Base-by-base conservation (phyloP, 805 yeast genomes). In the Kockiozyma suomiensis region DNA sequence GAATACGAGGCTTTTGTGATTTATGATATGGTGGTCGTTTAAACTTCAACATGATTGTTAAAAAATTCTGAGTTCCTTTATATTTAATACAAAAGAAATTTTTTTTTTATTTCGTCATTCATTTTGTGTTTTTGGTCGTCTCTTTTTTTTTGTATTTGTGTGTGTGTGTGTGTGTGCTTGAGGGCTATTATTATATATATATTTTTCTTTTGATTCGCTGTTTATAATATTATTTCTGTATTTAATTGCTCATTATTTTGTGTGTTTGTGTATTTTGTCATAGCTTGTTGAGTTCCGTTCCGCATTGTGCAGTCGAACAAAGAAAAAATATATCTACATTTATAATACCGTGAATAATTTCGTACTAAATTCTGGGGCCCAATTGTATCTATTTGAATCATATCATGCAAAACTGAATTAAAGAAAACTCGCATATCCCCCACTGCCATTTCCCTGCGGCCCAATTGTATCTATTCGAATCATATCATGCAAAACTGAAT, bases 1-100 rank as follows among this genome's bases (percentile, higher is more conserved):
- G 97, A 93, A 59, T 93, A 93, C 74, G 97, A 93, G 76, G 98
- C 98, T 54, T 94, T 94, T 76, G 99, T 93, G 54, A 75, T 94
- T 67, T 93, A 90, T 74, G 82, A 81, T 51, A 75, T 84, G 45
- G 80, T 59, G 35, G 15, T 3, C 10, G 12, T n/a, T 23, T 32
- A 21, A 19, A 8, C 25, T 26, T 17, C 5, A 5, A 7, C 19
- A n/a, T n/a, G n/a, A n/a, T n/a, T n/a, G n/a, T n/a, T n/a, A n/a
- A n/a, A n/a, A n/a, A n/a, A n/a, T n/a, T n/a, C n/a, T n/a, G n/a
- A n/a, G n/a, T n/a, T n/a, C n/a, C n/a, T 32, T 13, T 21, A 30
- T 21, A 7, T 19, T 25, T 23, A 38, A 33, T 8, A 43, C 19
- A 32, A 33, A 23, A 23, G 35, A 30, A 28, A 17, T 26, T 28